These are phyloP conservation scores for Onygenales sp. DNA, from an alignment of 2,329 filamentous ascomycete species.

Conservation along the genomic window DNA sequence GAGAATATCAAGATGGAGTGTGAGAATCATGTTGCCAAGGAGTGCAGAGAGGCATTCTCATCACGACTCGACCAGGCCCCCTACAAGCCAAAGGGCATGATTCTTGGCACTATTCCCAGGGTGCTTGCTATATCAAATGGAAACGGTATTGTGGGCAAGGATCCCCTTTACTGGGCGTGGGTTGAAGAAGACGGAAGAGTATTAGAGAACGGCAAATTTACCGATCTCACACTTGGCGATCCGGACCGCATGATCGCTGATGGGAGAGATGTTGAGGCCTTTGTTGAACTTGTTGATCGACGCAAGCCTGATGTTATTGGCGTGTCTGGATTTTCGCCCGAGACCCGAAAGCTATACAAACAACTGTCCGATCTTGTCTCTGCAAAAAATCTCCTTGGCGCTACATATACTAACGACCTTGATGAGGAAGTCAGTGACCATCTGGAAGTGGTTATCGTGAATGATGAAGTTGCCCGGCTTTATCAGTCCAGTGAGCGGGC, in stretches of 20 bases:
- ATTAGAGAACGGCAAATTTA: conserved; percentile 78
- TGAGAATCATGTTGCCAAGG: conserved; percentile 81
- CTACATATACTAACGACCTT: conserved; percentile 77
- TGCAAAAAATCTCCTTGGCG: conserved; percentile 65
- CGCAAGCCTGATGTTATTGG: conserved; percentile 83
- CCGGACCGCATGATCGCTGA: conserved; percentile 58
- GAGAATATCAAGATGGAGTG: conserved; percentile 89
- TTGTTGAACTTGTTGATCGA: conserved; percentile 69
- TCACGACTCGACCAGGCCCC: conserved; percentile 90
- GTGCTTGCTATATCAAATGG: conserved; percentile 84
- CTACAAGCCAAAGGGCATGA: conserved; percentile 88
- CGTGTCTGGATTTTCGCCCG: conserved; percentile 78
- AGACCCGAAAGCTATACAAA: conserved; percentile 73
- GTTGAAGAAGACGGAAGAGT: conserved; percentile 88
- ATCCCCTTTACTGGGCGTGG: conserved; percentile 83
- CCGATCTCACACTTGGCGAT: conserved; percentile 60
- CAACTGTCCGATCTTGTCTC: conserved; percentile 71
- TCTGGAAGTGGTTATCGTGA: conserved; percentile 82
- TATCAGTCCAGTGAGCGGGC: conserved; percentile 87
- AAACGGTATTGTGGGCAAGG: conserved; percentile 60
- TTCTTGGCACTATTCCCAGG: conserved; percentile 76
- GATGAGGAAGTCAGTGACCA: conserved; percentile 66
- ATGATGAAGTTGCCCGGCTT: conserved; percentile 92
- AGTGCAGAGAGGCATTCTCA: conserved; percentile 80
- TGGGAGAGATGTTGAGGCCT: conserved; percentile 54